phyloP scores from a whole-genome alignment of 164 flowering plant species.

The Vitis amurensis region DNA sequence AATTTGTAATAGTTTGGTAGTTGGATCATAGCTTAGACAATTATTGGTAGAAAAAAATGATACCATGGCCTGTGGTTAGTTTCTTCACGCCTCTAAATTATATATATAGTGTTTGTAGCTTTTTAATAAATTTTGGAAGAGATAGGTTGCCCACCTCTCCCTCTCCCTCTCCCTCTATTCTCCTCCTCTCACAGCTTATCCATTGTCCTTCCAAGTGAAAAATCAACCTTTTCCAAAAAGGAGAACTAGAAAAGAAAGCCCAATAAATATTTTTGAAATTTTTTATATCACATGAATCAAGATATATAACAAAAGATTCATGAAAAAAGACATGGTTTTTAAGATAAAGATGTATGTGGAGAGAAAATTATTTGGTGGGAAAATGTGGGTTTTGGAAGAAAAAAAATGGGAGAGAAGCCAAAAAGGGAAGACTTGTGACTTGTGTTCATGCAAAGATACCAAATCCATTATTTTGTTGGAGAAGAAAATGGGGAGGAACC shows the following conservation, averaged over 20 bases:
- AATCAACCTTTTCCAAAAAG: slow-evolving; percentile 3
- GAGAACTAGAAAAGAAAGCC: slow-evolving; percentile 5
- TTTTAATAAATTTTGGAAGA: slow-evolving; percentile 17
- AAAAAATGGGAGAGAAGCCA: too few relatives aligned
- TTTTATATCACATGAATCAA: background rate
- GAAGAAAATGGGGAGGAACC: background rate
- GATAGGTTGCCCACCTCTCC: slow-evolving; percentile 57
- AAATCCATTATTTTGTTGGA: background rate
- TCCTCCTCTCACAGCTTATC: slow-evolving; percentile 70
- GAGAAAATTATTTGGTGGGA: too few relatives aligned
- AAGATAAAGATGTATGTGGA: background rate
- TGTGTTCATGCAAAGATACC: background rate
- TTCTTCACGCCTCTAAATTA: slow-evolving; percentile 22
- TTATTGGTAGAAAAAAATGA: slow-evolving; percentile 23
- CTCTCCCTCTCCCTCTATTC: slow-evolving; percentile 22
- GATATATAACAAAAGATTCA: background rate
- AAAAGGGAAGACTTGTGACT: too few relatives aligned
- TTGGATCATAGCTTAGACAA: slow-evolving; percentile 14
- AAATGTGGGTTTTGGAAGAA: too few relatives aligned
- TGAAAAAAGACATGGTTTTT: background rate
- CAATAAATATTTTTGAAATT: background rate
- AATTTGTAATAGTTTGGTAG: slow-evolving; percentile 6
- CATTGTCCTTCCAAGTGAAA: slow-evolving; percentile 11
- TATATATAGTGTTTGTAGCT: background rate
- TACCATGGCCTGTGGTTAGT: slow-evolving; percentile 26